These are phyloP conservation scores for Kandelia obovata DNA, from an alignment of 345 rosid genomes.

Conservation along the genomic window DNA sequence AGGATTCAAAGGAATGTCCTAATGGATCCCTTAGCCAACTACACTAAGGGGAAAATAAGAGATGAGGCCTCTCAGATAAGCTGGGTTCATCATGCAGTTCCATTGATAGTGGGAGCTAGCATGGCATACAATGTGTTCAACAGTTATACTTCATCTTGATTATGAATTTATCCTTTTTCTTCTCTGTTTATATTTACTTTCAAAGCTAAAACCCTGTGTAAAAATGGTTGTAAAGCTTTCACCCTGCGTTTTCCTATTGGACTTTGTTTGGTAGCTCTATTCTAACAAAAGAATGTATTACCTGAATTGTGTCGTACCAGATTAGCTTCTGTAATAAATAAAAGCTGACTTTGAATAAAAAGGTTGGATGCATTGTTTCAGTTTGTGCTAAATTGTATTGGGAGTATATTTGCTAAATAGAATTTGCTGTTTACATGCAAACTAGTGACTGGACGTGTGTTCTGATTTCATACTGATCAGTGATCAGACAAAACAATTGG, in stretches of 20 bases:
- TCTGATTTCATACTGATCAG: too few species aligned
- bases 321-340: neutral
- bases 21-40: conserved; percentile 9
- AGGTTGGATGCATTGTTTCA: neutral
- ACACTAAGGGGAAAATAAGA: conserved; percentile 11
- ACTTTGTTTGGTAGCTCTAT: conserved; percentile 17
- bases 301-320: conserved; percentile 10
- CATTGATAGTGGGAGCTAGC: conserved; percentile 8
- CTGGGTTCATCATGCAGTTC: conserved; percentile 6
- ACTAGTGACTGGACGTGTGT: too few species aligned
- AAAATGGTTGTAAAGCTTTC: conserved; percentile 34
- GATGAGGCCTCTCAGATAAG: conserved; percentile 7
- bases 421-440: neutral
- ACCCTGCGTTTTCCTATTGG: neutral
- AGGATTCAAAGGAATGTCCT: conserved; percentile 15
- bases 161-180: conserved; percentile 11
- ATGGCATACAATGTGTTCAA: conserved; percentile 12
- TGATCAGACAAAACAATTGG: too few species aligned
- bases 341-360: neutral
- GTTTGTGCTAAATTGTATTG: neutral
- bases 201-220: conserved; percentile 11
- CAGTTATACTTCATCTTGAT: conserved; percentile 5
- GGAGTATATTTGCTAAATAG: neutral
- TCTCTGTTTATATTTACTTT: conserved; percentile 3
- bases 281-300: conserved; percentile 23